Evolutionary conservation across 768 basidiomycete genomes (phyloP).

Genomic region (Serendipita sp.): DNA sequence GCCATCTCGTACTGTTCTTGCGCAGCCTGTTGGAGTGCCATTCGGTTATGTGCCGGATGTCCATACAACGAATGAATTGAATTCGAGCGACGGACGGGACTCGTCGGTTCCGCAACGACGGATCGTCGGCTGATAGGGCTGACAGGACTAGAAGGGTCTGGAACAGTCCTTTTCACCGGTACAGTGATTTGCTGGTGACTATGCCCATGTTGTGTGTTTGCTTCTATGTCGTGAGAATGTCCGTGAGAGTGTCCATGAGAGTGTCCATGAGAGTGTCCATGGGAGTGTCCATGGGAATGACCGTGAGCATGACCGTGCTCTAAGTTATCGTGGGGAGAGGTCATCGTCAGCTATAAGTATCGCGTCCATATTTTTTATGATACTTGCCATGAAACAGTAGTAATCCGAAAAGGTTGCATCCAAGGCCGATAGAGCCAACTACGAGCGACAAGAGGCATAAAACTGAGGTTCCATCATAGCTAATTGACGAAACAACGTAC

Average conservation of each 20-base stretch:
- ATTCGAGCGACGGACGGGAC: not conserved
- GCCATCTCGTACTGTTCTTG: not conserved
- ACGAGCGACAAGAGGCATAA: not conserved
- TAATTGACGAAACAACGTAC: not conserved
- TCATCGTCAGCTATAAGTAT: not conserved
- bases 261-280: constrained; percentile 6
- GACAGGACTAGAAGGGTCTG: not conserved
- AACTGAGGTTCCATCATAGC: not conserved
- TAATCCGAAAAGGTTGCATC: constrained; percentile 83
- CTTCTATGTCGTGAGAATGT: constrained; percentile 10
- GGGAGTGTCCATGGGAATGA: not conserved
- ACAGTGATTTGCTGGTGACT: not conserved
- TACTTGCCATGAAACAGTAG: constrained; percentile 84
- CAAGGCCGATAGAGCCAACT: constrained; percentile 77
- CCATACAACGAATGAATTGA: constrained; percentile 2
- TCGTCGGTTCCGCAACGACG: not conserved
- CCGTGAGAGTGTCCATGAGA: not conserved
- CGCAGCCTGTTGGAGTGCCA: not conserved
- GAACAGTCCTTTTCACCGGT: not conserved
- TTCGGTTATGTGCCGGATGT: not conserved
- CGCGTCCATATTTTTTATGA: not conserved
- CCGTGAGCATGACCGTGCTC: constrained; percentile 36
- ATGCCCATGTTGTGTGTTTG: not conserved
- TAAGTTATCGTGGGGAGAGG: constrained; percentile 32
- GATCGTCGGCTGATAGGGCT: not conserved